A percentile compares a stretch with the other conserved stretches of the same genome.
Conservation (phyloP, 1,139 yeast species). For the Protomyces inundatus region DNA sequence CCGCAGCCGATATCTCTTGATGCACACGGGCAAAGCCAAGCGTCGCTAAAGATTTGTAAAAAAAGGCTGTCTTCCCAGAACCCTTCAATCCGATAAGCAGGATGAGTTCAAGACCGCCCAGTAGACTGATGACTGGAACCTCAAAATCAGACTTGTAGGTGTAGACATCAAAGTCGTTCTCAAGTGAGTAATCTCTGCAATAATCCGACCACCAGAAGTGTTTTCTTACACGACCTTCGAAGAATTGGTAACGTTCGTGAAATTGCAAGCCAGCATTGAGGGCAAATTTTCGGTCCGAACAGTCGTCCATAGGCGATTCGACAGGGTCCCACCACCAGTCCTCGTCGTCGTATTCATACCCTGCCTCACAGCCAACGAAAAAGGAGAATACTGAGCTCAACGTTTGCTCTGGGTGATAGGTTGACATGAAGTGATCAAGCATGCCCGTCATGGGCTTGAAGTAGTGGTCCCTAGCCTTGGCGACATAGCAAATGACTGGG, state of each 20-base stretch:
- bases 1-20: constrained; percentile 10
- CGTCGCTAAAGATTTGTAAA: constrained; percentile 5
- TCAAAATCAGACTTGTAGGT: neutral
- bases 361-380: constrained; percentile 97
- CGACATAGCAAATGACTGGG: constrained; percentile 56
- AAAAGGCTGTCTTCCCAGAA: constrained; percentile 25
- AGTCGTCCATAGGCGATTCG: constrained; percentile 43
- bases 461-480: constrained; percentile 41
- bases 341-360: constrained; percentile 42
- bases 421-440: constrained; percentile 52
- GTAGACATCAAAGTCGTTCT: constrained; percentile 18
- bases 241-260: constrained; percentile 63
- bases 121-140: constrained; percentile 1
- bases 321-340: too few relatives aligned
- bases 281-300: constrained; percentile 70
- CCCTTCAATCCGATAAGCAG: constrained; percentile 27
- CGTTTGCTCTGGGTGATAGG: constrained; percentile 34
- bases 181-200: too few relatives aligned
- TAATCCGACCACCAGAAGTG: neutral
- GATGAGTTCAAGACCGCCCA: constrained; percentile 9
- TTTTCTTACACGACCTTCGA: constrained; percentile 22
- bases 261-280: constrained; percentile 50
- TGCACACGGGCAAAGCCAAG: constrained; percentile 25
- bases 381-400: constrained; percentile 47
- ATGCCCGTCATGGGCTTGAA: constrained; percentile 76